Base-by-base conservation (phyloP, 2,329 filamentous ascomycete genomes). In the Aureobasidium sp. region DNA sequence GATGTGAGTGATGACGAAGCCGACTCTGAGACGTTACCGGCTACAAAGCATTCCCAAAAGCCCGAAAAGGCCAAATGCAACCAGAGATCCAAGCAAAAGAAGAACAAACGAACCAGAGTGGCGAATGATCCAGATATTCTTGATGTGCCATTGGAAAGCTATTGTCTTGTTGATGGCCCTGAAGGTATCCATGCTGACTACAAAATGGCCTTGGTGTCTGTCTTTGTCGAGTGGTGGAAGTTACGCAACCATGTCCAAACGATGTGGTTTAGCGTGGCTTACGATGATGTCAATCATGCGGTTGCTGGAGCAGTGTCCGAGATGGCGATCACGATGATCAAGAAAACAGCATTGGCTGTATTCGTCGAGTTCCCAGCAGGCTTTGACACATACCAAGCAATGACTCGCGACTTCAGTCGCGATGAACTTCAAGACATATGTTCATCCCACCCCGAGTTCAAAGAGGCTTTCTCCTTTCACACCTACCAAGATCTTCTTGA, bases 61-160 rank as follows among this genome's bases (percentile, higher is more conserved):
- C 3, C 25, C 10, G 3, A 3, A 9, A 50, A 50, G 32, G 10
- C 9, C n/a, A 50, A 36, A 13, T 32, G 48, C 9, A n/a, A 15
- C 8, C 45, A 32, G 11, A 32, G 15, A n/a, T 13, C 25, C 15
- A 32, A n/a, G 15, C 25, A 37, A 10, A 34, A 50, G 9, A 34
- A 50, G 16, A 15, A 32, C 3, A 5, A 25, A 34, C 13, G 15
- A 3, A 9, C 15, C 21, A 32, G 13, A 34, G 1, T 13, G 34
- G 8, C n/a, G 8, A 5, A n/a, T 2, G 21, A 2, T 1, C 15
- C 10, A n/a, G 37, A 0, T 6, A 2, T 21, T 5, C 6, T 3
- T 4, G 30, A 50, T 6, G 16, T 50, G 15, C 48, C 48, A 3
- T 4, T 50, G 15, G 48, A 50, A 10, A 36, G n/a, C 8, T 50